Evolutionary conservation across 306 rosid genomes (phyloP).

Genomic region (Phaseolus lunatus): DNA sequence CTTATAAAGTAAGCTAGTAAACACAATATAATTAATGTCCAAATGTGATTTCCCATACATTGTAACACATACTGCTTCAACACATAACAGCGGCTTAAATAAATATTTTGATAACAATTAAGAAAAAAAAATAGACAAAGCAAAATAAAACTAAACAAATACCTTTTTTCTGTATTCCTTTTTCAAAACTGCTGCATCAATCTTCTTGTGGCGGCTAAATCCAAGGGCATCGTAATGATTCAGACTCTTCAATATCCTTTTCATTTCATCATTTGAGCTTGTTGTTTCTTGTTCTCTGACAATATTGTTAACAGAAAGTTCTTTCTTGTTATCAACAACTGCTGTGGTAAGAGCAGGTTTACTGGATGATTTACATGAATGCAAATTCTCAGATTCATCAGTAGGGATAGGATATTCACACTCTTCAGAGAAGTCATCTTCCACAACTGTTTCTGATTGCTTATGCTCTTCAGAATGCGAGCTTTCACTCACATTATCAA

Average conservation of each 20-base stretch:
- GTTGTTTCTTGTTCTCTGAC: conserved; percentile 58
- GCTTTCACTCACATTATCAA: conserved; percentile 81
- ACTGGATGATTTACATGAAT: conserved; percentile 78
- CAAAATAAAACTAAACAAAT: conserved; percentile 20
- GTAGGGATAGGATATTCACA: conserved; percentile 71
- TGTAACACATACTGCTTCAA: background rate
- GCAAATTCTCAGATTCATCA: conserved; percentile 70
- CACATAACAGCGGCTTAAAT: background rate
- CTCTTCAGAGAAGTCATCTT: conserved; percentile 77
- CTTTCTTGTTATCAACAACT: conserved; percentile 60
- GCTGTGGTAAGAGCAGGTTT: conserved; percentile 61
- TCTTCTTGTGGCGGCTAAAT: conserved; percentile 73
- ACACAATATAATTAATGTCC: conserved; percentile 13
- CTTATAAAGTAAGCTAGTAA: background rate
- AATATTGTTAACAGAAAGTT: conserved; percentile 63
- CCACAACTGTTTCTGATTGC: conserved; percentile 68
- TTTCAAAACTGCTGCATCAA: conserved; percentile 72
- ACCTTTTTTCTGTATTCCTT: conserved; percentile 93
- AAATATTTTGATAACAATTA: conserved; percentile 13
- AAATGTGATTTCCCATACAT: conserved; percentile 18
- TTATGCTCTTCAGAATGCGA: conserved; percentile 80
- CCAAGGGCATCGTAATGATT: conserved; percentile 94
- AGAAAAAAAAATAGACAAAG: conserved; percentile 2
- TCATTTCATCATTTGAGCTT: conserved; percentile 83
- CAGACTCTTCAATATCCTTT: conserved; percentile 69